Conservation (phyloP, 768 basidiomycete species). For the Infundibulicybe gibba region DNA sequence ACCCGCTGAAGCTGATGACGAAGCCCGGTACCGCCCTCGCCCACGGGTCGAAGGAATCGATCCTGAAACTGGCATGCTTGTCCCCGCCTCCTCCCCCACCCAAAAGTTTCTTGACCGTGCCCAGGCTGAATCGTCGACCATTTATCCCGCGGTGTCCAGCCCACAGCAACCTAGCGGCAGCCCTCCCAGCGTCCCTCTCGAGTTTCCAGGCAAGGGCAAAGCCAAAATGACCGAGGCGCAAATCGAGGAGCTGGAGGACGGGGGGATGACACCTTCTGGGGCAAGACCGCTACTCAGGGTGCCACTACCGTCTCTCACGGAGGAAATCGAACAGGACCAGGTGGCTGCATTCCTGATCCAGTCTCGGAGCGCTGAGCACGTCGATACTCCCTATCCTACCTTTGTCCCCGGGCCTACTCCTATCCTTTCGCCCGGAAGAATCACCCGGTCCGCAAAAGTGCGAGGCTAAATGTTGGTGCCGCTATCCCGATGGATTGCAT, state of each 20-base stretch:
- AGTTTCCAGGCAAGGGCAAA: constrained; percentile 16
- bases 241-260: constrained; percentile 7
- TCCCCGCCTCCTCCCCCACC: constrained; percentile 1
- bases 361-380: not conserved
- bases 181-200: no score
- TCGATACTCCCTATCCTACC: no score
- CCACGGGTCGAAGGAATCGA: not conserved
- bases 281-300: no score
- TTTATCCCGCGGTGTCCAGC: no score
- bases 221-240: constrained; percentile 10
- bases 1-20: constrained; percentile 2
- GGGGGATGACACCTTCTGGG: not conserved
- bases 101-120: not conserved
- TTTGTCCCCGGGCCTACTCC: no score
- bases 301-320: constrained; percentile 1
- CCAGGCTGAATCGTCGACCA: no score
- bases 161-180: no score
- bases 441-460: no score
- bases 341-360: not conserved
- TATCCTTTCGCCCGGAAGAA: no score
- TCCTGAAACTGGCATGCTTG: not conserved
- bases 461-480: no score
- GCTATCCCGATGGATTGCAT: no score
- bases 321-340: not conserved
- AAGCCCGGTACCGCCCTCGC: constrained; percentile 6